Base-by-base conservation (phyloP, 768 basidiomycete species). In the Boletus sp. region DNA sequence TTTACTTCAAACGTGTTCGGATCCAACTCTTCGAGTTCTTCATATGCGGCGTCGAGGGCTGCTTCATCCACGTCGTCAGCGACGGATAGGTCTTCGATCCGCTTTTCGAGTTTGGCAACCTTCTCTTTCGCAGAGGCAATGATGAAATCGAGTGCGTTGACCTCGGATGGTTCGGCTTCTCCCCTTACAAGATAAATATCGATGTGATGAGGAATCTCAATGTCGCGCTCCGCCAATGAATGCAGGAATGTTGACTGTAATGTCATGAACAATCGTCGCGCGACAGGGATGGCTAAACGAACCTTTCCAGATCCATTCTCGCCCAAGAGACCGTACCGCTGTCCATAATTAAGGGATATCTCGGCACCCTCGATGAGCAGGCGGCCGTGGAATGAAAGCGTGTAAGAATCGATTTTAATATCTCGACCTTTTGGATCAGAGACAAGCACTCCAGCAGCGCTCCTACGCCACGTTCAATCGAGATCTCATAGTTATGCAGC, bases 231-330 rank as follows among this genome's bases (percentile, higher is more conserved):
- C 14, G 94, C 93, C 66, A 98, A 84, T 27, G 96, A 97, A 78
- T 93, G 88, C 27, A 98, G 82, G 78, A 97, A 93, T 3, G 95
- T 98, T 1, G 96, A 97, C 93, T 95, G 64, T 14, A 29, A 42
- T 13, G 17, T 46, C 21, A 42, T 65, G 38, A 52, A 21, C 27
- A 9, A 50, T 46, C 30, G 29, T 51, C 53, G 51, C 49, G 40
- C 47, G 51, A 50, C 7, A 45, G 51, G 0, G 50, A 35, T 23
- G 35, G 63, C 64, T 45, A 41, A 52, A 64, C 76, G 50, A 58
- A 94, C 94, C 85, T 99, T 99, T 76, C 96, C 96, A n/a, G 91
- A 95, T 32, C 96, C 96, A 69, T 99, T 98, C 72, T 98, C 93
- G 35, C 96, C 96, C 40, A 99, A 78, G 32, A 99, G 79, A 72